Evolutionary conservation across 1,284 basidiomycete species (phyloP).

Genomic region (Rhodotorula glutinis): DNA sequence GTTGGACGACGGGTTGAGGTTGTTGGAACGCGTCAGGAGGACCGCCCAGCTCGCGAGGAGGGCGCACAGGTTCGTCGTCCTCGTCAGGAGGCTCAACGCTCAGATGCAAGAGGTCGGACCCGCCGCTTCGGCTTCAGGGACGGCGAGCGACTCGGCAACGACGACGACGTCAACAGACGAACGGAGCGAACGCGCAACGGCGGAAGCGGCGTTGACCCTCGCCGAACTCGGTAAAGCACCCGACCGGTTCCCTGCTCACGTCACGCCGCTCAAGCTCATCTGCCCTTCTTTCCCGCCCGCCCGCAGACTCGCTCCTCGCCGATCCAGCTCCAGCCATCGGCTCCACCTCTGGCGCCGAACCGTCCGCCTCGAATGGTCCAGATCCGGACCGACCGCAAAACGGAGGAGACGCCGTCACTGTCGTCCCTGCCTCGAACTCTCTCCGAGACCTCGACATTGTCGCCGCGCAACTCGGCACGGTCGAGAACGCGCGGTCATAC

Average conservation of each 20-base stretch:
- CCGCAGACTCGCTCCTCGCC: constrained; percentile 15
- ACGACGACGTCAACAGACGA: constrained; percentile 42
- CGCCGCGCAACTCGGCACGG: constrained; percentile 63
- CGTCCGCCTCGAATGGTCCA: neutral
- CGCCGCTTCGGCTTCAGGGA: constrained; percentile 1
- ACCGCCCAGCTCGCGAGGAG: constrained; percentile 78
- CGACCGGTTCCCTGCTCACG: no score
- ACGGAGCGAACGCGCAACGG: constrained; percentile 65
- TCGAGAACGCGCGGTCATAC: constrained; percentile 65
- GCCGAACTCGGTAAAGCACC: constrained; percentile 85
- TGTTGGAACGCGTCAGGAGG: constrained; percentile 71
- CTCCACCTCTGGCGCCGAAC: constrained; percentile 4
- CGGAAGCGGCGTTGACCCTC: constrained; percentile 83
- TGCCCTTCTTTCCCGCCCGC: no score
- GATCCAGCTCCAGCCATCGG: neutral
- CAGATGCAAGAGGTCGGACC: constrained; percentile 48
- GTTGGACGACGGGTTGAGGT: constrained; percentile 64
- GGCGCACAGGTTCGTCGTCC: constrained; percentile 73
- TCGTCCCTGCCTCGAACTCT: constrained; percentile 6
- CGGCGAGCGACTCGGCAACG: constrained; percentile 43
- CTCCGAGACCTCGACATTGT: constrained; percentile 66
- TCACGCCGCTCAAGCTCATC: no score
- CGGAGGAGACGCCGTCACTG: no score
- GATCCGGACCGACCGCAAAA: no score
- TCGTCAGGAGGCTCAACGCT: constrained; percentile 70